Evolutionary conservation across 306 rosid genomes (phyloP), one percentile per base, ranked within the genome.

Genomic region (Geum urbanum): DNA sequence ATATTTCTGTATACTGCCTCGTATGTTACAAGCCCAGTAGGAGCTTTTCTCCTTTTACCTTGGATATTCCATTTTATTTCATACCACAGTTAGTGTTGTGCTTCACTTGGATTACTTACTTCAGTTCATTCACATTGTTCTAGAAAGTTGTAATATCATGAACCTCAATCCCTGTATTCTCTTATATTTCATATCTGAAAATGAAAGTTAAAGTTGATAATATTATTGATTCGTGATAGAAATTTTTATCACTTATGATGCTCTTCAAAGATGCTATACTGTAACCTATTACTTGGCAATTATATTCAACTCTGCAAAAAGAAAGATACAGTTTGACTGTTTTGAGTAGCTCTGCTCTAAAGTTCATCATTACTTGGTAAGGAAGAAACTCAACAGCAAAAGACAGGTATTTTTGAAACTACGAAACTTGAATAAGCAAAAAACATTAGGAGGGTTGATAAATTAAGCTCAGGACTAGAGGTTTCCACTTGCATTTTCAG

Each of bases 81-180:
- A 72, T 54, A 54, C 37, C 55, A 55, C 73, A 73, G 54, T 45
- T 72, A 69, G 85, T 72, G 63, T 73, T 78, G 69, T 53, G 46
- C 78, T 67, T 62, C 48, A n/a, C 66, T 75, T 56, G 60, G 60
- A 68, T 73, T 63, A 67, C 39, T 63, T 76, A 63, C 69, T 70
- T 68, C 66, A 41, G 81, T 74, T 69, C 43, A 63, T 47, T 76
- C 72, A 67, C 74, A 77, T 76, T 81, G 58, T 48, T 51, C 72
- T 68, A 78, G 70, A 71, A 80, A 83, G 73, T 80, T 86, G 82
- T 86, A 76, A 79, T 81, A 74, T 79, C 57, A 48, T 70, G 72
- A 59, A 77, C 46, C 66, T 43, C 37, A 63, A 14, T 53, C 57
- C 35, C 27, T 39, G 77, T 78, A 45, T 46, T 76, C 63, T 56